phyloP scores from a whole-genome alignment of 768 basidiomycete genomes.

The Steccherinum ochraceum region DNA sequence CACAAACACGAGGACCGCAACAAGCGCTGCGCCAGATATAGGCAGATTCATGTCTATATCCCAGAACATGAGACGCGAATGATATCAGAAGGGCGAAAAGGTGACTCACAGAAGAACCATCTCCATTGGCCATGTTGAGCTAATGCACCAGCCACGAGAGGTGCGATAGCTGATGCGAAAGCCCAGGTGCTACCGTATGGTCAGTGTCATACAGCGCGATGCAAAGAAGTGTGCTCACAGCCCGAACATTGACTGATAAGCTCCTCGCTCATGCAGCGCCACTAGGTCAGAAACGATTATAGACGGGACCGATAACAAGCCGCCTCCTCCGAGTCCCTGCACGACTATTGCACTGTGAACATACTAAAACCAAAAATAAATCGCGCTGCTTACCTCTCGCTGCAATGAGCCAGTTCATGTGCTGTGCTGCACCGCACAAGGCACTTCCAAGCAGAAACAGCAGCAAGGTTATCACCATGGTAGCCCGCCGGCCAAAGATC shows the following conservation, averaged over 20 bases:
- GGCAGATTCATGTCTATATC: slow-evolving; percentile 21
- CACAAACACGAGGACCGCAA: slow-evolving; percentile 14
- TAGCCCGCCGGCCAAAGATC: slow-evolving; percentile 20
- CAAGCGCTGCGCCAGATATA: slow-evolving; percentile 17
- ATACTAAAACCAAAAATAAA: too few species aligned
- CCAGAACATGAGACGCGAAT: not conserved
- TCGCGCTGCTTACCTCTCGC: slow-evolving; percentile 24
- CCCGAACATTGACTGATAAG: slow-evolving; percentile 23
- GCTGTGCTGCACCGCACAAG: slow-evolving; percentile 28
- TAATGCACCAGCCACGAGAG: slow-evolving; percentile 18
- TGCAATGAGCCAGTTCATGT: slow-evolving; percentile 28
- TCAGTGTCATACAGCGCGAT: not conserved
- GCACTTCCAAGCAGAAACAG: slow-evolving; percentile 30
- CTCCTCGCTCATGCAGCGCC: slow-evolving; percentile 28
- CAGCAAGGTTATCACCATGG: slow-evolving; percentile 16
- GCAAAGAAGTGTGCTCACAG: slow-evolving; percentile 11
- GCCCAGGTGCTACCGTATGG: slow-evolving; percentile 10
- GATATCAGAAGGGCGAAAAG: not conserved
- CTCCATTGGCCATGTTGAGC: slow-evolving; percentile 18
- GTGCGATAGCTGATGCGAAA: slow-evolving; percentile 16
- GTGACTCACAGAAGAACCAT: slow-evolving; percentile 26
- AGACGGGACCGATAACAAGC: slow-evolving; percentile 18
- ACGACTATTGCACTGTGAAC: slow-evolving; percentile 13
- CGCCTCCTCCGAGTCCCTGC: slow-evolving; percentile 22
- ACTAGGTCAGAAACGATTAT: slow-evolving; percentile 31